These are phyloP conservation scores for Boletus pseudo-olivaceus DNA, from an alignment of 768 basidiomycete species.

Conservation along the genomic window DNA sequence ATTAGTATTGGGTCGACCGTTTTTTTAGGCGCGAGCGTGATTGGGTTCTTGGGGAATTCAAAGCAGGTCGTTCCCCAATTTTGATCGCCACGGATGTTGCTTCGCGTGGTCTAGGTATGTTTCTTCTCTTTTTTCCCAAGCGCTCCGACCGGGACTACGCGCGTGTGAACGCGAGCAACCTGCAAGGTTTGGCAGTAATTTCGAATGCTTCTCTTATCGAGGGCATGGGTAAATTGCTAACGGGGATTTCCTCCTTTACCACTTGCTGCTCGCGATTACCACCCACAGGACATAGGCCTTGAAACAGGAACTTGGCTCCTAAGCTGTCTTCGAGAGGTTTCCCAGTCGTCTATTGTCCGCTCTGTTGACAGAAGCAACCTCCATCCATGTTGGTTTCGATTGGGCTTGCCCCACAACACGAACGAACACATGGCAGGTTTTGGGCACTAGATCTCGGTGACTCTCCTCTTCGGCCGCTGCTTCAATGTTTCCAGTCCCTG, in stretches of 20 bases:
- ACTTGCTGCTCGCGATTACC: constrained; percentile 23
- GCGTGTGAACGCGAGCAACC: constrained; percentile 31
- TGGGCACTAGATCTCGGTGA: constrained; percentile 23
- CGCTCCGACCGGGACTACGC: constrained; percentile 31
- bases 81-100: constrained; percentile 99
- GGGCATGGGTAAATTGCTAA: constrained; percentile 26
- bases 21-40: constrained; percentile 85
- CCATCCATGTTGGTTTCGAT: constrained; percentile 21
- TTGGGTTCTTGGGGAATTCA: constrained; percentile 98
- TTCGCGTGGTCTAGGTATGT: constrained; percentile 99
- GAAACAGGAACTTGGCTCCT: constrained; percentile 18
- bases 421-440: constrained; percentile 24
- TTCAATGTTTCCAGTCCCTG: constrained; percentile 19
- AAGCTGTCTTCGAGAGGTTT: constrained; percentile 18
- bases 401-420: constrained; percentile 17
- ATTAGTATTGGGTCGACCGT: neutral
- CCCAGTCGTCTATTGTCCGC: constrained; percentile 22
- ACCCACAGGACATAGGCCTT: constrained; percentile 25
- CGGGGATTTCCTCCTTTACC: constrained; percentile 7
- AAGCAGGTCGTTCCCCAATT: constrained; percentile 95
- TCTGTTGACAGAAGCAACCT: constrained; percentile 17
- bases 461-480: constrained; percentile 23
- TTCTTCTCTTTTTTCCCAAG: constrained; percentile 35
- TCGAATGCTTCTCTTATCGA: constrained; percentile 18
- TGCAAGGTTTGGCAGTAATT: constrained; percentile 27